These are phyloP conservation scores for Russula sp. DNA, from an alignment of 768 basidiomycete species.

Conservation along the genomic window DNA sequence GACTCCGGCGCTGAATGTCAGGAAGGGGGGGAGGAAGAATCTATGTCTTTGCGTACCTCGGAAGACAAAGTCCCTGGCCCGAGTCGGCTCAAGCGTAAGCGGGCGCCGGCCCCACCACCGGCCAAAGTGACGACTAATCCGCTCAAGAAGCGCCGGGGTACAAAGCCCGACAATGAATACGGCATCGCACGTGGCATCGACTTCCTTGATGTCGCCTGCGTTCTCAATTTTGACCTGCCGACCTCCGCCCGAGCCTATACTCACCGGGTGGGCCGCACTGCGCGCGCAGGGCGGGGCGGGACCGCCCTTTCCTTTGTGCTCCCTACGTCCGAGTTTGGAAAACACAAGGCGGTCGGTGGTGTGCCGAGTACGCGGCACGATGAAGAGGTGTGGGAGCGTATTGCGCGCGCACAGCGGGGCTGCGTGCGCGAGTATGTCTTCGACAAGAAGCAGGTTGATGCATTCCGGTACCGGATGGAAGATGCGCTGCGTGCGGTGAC, in stretches of 20 bases:
- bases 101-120: constrained; percentile 36
- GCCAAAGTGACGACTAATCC: constrained; percentile 32
- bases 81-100: constrained; percentile 50
- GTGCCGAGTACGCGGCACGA: constrained; percentile 67
- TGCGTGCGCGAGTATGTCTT: constrained; percentile 85
- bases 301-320: constrained; percentile 89
- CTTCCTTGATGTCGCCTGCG: constrained; percentile 94
- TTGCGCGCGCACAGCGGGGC: constrained; percentile 67
- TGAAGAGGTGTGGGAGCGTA: constrained; percentile 66
- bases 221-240: constrained; percentile 98
- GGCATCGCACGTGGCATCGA: constrained; percentile 95
- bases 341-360: constrained; percentile 63
- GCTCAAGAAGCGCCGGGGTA: constrained; percentile 40
- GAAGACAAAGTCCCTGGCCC: not conserved
- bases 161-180: constrained; percentile 63
- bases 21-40: constrained; percentile 29
- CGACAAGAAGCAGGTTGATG: constrained; percentile 93
- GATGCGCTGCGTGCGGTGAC: constrained; percentile 90
- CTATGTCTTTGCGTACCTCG: constrained; percentile 25
- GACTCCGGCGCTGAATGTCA: constrained; percentile 38
- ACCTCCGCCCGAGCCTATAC: constrained; percentile 81
- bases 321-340: constrained; percentile 57
- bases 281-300: constrained; percentile 90
- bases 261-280: constrained; percentile 93
- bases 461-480: constrained; percentile 97